A percentile compares a stretch with the other conserved stretches of the same genome.
These are phyloP conservation scores for Medicago arabica DNA, from an alignment of 306 rosid genomes.

Conservation along the genomic window DNA sequence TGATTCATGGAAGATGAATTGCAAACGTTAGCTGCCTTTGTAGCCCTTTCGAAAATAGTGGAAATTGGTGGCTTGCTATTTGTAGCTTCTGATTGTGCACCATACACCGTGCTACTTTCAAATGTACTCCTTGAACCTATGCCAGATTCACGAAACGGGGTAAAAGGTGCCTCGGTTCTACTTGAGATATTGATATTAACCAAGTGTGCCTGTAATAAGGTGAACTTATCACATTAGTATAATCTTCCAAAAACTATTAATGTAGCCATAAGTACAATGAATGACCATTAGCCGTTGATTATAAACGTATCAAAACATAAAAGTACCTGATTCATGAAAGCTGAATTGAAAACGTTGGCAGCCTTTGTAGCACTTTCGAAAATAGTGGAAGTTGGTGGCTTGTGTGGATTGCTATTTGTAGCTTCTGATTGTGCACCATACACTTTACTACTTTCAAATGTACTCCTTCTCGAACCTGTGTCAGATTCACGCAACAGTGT, in stretches of 20 bases:
- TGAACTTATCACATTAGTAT: slow-evolving; percentile 24
- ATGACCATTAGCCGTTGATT: not conserved
- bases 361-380: not conserved
- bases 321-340: not conserved
- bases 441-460: not conserved
- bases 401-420: not conserved
- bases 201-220: slow-evolving; percentile 42
- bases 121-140: slow-evolving; percentile 35
- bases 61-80: not conserved
- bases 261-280: not conserved
- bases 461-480: too few relatives aligned
- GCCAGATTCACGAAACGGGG: slow-evolving; percentile 48
- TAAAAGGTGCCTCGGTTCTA: slow-evolving; percentile 69
- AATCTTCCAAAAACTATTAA: not conserved
- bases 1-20: not conserved
- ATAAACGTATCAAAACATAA: not conserved
- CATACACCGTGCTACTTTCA: not conserved
- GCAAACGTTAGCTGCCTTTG: not conserved
- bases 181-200: slow-evolving; percentile 39
- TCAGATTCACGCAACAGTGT: too few relatives aligned
- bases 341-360: not conserved
- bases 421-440: not conserved
- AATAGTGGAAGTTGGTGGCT: not conserved
- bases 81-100: not conserved
- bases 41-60: not conserved